phyloP scores from a whole-genome alignment of 352 stramenopile genomes.

The Blastocystis sp. region DNA sequence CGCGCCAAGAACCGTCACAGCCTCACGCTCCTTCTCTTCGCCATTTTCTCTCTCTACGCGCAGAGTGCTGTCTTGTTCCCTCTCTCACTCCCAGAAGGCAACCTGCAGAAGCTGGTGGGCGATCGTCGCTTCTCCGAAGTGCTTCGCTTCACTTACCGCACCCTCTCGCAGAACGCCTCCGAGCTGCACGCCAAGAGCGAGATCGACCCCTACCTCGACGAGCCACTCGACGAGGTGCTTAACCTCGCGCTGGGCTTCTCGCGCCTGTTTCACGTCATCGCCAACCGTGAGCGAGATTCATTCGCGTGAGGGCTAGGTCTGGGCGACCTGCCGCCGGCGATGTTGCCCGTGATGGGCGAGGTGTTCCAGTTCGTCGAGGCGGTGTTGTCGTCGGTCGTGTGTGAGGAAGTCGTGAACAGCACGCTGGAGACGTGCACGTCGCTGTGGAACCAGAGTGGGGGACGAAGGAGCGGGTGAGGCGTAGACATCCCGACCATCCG shows the following conservation, averaged over 20 bases:
- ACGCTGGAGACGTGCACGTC: neutral
- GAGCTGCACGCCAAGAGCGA: neutral
- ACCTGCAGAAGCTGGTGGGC: constrained; percentile 16
- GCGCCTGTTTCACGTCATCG: neutral
- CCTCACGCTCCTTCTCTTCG: neutral
- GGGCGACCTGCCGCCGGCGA: neutral
- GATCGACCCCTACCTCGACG: neutral
- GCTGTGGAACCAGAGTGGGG: constrained; percentile 32
- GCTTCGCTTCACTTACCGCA: neutral
- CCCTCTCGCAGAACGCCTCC: neutral
- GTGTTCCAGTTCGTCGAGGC: constrained; percentile 56
- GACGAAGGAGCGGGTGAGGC: neutral
- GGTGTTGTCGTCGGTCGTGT: neutral
- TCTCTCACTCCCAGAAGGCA: constrained; percentile 4
- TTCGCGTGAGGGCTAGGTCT: neutral
- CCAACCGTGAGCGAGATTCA: neutral
- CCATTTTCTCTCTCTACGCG: constrained; percentile 5
- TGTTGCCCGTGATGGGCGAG: constrained; percentile 30
- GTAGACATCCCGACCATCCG: constrained; percentile 27
- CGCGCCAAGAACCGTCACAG: neutral
- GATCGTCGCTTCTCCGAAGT: constrained; percentile 27
- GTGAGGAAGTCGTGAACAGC: neutral
- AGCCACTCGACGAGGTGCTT: neutral
- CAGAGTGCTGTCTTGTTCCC: neutral
- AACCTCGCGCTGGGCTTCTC: neutral